Base-by-base conservation (phyloP, 495 filamentous ascomycete genomes). In the Terfezia claveryi region DNA sequence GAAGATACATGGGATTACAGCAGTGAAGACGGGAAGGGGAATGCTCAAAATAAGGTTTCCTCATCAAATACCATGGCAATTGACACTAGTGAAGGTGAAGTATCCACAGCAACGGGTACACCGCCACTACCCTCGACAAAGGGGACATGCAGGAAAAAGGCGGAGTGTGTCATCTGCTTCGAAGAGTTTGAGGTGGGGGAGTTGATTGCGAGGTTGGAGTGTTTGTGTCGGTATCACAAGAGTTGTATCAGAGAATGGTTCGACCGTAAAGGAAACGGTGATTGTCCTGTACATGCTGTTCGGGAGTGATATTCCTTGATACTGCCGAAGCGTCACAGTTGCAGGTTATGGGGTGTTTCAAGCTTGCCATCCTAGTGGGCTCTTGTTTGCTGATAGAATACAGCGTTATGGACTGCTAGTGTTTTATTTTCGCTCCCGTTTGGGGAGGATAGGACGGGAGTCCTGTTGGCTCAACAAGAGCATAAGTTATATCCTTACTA, bases 81-180 rank as follows among this genome's bases (percentile, higher is more conserved):
- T 46, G 41, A 46, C 14, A 4, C 4, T 14, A 46, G 1, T 1
- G 41, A 9, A 20, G 41, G 8, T 46, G 41, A 46, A 46, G 27
- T 5, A 32, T 32, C 27, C 27, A 32, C 27, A 32, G 27, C 27
- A 32, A 20, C 12, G 4, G 8, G 4, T 20, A 9, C 41, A 14
- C 41, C 17, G 4, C 4, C 41, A 9, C 41, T 8, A 46, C 41
- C 41, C 2, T 46, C 23, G 56, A 58, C 20, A 14, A 55, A 12
- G 17, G 14, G 17, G 4, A 36, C 37, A 17, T 55, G 49, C 32
- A 56, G 65, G 36, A 63, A 62, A 38, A 55, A 55, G 54, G 63
- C 74, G 8, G 91, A 98, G 68, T 98, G 91, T 65, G 82, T 85
- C 2, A 95, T 98, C 55, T 98, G 91, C 61, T 82, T 98, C 59